These are phyloP conservation scores for Tolypocladium guangdongense DNA, from an alignment of 2,329 filamentous ascomycete genomes.

Conservation along the genomic window DNA sequence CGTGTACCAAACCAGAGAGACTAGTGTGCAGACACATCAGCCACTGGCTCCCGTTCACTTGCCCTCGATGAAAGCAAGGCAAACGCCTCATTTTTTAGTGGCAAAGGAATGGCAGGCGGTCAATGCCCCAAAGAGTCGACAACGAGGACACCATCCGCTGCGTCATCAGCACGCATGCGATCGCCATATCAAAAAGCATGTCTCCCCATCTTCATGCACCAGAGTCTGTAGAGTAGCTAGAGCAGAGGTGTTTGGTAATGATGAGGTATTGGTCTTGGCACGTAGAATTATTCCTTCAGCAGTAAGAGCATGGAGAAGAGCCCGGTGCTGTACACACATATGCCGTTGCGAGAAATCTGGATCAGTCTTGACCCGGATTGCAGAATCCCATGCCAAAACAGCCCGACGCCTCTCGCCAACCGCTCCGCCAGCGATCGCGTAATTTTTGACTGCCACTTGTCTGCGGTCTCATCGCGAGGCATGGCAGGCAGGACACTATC, in stretches of 20 bases:
- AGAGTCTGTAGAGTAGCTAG: conserved; percentile 24
- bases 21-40: not conserved
- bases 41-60: not conserved
- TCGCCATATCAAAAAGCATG: conserved; percentile 16
- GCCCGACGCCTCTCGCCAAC: not conserved
- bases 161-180: too few relatives aligned
- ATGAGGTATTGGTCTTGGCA: conserved; percentile 43
- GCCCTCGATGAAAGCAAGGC: not conserved
- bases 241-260: conserved; percentile 49
- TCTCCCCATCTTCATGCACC: conserved; percentile 48
- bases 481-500: not conserved
- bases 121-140: not conserved
- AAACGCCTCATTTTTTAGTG: not conserved
- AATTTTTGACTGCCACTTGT: not conserved
- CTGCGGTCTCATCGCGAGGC: not conserved
- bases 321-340: conserved; percentile 50
- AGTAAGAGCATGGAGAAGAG: conserved; percentile 36
- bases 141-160: not conserved
- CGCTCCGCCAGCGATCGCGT: not conserved
- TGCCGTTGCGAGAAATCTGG: conserved; percentile 27
- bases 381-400: not conserved
- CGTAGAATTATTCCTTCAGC: conserved; percentile 45
- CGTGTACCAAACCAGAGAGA: not conserved
- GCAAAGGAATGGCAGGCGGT: not conserved
- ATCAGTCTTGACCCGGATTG: not conserved